Evolutionary conservation across 2,329 filamentous ascomycete species (phyloP), one percentile per base, ranked within the genome.

Genomic region (Alternaria ethzedia): DNA sequence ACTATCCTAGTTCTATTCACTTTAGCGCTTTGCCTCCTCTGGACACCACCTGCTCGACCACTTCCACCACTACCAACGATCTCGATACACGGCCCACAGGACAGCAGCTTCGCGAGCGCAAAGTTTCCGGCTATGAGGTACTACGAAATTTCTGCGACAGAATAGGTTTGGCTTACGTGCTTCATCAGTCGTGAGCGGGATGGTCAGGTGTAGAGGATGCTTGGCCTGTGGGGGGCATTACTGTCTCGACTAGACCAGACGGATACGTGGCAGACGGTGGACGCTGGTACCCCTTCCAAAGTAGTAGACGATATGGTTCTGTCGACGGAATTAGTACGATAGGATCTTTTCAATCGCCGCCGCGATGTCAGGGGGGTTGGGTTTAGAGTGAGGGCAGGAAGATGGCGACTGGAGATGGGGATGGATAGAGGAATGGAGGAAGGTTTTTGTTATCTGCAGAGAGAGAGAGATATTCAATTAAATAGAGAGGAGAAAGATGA

Each of bases 81-180:
- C 13, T 2, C 1, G 15, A 36, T 3, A n/a, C 13, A 36, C 15
- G 7, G 2, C 15, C 32, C 7, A n/a, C 32, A n/a, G 30, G 4
- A 32, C 30, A 1, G 4, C 30, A 8, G 30, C 2, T 0, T 32
- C 30, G 13, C 13, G 4, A 32, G 8, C 6, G 4, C 13, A 0
- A 36, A 36, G 7, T 7, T 32, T 4, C 30, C 30, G 6, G 0
- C 3, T 7, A 32, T 13, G 30, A 15, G 30, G 30, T 32, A 15
- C 12, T 15, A n/a, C 32, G 7, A 36, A 1, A n/a, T 8, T 15
- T 2, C 7, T 3, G 32, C 32, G 32, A 36, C 32, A 3, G 3
- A 36, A 0, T 9, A n/a, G 13, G 6, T 7, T 1, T 15, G 13
- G 13, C 13, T 36, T 36, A 15, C 30, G 6, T 36, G 15, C 30